phyloP scores from a whole-genome alignment of 805 yeast genomes.

The Cyberlindnera euphorbiiphila region DNA sequence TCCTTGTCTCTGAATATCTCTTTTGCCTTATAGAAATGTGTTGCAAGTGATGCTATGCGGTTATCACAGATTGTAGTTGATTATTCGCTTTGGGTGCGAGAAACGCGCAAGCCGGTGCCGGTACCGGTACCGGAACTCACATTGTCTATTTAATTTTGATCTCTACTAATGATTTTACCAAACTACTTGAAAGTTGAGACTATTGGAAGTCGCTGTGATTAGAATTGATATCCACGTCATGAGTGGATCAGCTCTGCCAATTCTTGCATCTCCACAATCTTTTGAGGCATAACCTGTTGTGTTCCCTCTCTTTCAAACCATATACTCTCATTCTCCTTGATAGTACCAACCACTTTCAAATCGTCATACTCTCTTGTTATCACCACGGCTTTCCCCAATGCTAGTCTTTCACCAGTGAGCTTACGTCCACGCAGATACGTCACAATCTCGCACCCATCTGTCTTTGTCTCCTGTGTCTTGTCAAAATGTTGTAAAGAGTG shows the following conservation, averaged over 20 bases:
- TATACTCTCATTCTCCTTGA: slow-evolving; percentile 15
- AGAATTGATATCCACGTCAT: background rate
- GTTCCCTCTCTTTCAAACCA: slow-evolving; percentile 40
- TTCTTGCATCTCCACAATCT: slow-evolving; percentile 28
- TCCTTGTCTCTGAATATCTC: too few relatives aligned
- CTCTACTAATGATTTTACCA: too few relatives aligned
- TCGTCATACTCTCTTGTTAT: slow-evolving; percentile 23
- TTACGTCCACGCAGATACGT: slow-evolving; percentile 36
- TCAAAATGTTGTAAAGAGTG: slow-evolving; percentile 13
- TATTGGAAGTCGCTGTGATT: too few relatives aligned
- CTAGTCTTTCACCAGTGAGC: slow-evolving; percentile 26
- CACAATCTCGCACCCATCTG: slow-evolving; percentile 9
- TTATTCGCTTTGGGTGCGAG: too few relatives aligned
- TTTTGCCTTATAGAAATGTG: too few relatives aligned
- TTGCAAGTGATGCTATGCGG: too few relatives aligned
- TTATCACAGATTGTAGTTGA: too few relatives aligned
- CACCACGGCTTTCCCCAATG: slow-evolving; percentile 18
- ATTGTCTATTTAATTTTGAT: too few relatives aligned
- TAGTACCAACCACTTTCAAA: slow-evolving; percentile 13
- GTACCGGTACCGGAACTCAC: slow-evolving; percentile 1
- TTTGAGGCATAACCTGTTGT: slow-evolving; percentile 24
- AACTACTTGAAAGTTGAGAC: too few relatives aligned
- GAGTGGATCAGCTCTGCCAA: slow-evolving; percentile 26
- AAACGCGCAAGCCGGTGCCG: too few relatives aligned
- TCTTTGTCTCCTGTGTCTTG: background rate